Conservation (phyloP, 2,329 filamentous ascomycete genomes). For the Cladosporium oxysporum region DNA sequence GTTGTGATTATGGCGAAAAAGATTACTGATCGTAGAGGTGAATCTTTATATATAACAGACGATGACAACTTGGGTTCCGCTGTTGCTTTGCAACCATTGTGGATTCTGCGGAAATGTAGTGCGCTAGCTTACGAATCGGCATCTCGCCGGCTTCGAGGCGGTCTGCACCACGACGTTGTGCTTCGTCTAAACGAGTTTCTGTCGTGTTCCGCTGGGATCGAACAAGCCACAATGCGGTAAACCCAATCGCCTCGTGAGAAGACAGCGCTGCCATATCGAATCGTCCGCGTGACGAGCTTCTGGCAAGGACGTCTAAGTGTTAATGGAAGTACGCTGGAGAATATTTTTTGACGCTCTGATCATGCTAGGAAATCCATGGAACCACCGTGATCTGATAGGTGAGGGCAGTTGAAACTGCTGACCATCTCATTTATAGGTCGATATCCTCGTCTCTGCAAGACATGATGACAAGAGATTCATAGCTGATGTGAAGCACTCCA, state of each 20-base stretch:
- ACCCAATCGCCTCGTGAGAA: background rate
- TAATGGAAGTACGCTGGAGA: background rate
- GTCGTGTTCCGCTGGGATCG: background rate
- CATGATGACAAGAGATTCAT: background rate
- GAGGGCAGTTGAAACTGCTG: background rate
- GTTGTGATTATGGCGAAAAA: background rate
- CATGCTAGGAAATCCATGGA: background rate
- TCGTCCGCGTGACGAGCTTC: background rate
- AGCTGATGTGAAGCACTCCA: background rate
- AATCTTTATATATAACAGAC: background rate
- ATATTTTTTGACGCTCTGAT: background rate
- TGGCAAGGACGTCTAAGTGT: background rate
- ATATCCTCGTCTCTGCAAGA: background rate
- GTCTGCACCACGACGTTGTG: background rate
- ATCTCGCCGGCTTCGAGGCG: background rate
- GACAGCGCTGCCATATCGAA: background rate
- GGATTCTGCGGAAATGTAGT: background rate
- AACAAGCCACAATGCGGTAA: background rate
- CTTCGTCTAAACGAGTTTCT: background rate
- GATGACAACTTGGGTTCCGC: background rate
- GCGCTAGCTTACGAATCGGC: conserved; percentile 3
- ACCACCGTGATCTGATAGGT: background rate
- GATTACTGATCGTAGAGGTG: background rate
- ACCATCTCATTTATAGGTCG: background rate
- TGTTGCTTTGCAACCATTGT: conserved; percentile 2